Evolutionary conservation across 163 green algal genomes (phyloP), one percentile per base, ranked within the genome.

Genomic region (Chlamydomonas reinhardtii): DNA sequence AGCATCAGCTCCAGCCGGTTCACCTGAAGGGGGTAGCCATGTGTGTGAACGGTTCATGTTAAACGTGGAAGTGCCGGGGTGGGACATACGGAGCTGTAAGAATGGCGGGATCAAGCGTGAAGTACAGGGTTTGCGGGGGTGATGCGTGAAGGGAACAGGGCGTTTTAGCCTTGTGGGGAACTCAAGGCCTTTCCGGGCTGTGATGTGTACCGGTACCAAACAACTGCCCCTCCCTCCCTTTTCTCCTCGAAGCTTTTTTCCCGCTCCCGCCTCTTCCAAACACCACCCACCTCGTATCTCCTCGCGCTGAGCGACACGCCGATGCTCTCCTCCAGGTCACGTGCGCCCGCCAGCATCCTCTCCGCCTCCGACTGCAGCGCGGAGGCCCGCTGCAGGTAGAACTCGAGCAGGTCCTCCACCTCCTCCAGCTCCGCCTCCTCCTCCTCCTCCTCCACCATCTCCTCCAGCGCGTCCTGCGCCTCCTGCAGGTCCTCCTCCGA

Each of bases 261-360:
- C n/a, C n/a, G n/a, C n/a, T n/a, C n/a, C n/a, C n/a, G n/a, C n/a
- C n/a, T n/a, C n/a, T n/a, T n/a, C n/a, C n/a, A n/a, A n/a, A n/a
- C n/a, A n/a, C n/a, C n/a, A n/a, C 59, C 3, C 59, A 65, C 59
- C 34, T 85, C 79, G 79, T 85, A 85, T 22, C 89, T 87, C 1
- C 96, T 85, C 9, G 95, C 94, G n/a, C 91, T 96, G 12, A 99
- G 93, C 12, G 93, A 97, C 34, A 99, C 94, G 12, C 92, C 93
- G 78, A 99, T 99, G 64, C 93, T 98, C 88, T 99, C 97, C 90
- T 99, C 98, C 71, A 99, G 85, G 85, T 99, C 97, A 59, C 98
- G 94, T 2, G 96, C 96, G 29, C 96, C 95, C 68, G 90, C 95
- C 71, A 98, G 90, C 89, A 97, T 91, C 59, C 93, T 90, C 91